Conservation (phyloP, 108 stramenopile species). For the Fragilaria radians region DNA sequence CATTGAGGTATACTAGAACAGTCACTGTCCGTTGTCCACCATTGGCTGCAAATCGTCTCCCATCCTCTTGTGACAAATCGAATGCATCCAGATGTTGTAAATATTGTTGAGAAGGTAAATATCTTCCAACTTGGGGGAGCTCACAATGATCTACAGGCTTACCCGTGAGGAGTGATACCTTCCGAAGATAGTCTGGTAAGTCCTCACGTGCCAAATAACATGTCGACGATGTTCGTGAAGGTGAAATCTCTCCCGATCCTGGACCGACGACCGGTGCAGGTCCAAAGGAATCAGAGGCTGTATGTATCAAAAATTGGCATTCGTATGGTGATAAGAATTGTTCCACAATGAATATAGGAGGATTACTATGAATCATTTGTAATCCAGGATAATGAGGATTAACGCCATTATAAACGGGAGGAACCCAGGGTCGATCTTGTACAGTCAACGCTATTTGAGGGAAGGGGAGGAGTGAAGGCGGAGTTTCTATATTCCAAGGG, state of each 20-base stretch:
- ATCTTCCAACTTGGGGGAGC: conserved; percentile 88
- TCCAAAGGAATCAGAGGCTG: conserved; percentile 57
- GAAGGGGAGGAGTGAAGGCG: too few relatives aligned
- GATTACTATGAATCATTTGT: conserved; percentile 42
- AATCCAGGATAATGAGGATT: conserved; percentile 77
- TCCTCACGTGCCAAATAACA: conserved; percentile 84
- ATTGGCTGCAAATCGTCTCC: conserved; percentile 73
- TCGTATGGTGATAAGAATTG: conserved; percentile 74
- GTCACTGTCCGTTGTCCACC: conserved; percentile 92
- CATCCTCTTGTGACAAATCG: conserved; percentile 77
- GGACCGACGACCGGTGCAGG: conserved; percentile 84
- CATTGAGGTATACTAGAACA: conserved; percentile 94
- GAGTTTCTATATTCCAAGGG: too few relatives aligned
- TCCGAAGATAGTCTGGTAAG: conserved; percentile 69
- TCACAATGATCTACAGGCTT: conserved; percentile 83
- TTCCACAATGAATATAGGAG: conserved; percentile 72
- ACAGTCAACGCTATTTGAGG: too few relatives aligned
- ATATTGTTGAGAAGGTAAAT: conserved; percentile 79
- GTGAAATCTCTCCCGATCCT: conserved; percentile 67
- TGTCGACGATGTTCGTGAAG: conserved; percentile 72
- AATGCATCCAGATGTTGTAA: conserved; percentile 88
- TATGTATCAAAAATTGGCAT: conserved; percentile 69
- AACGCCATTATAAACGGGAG: conserved; percentile 81
- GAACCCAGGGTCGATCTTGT: conserved; percentile 60
- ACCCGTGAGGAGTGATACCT: conserved; percentile 71